A percentile compares a stretch with the other conserved stretches of the same genome.
Evolutionary conservation across 345 rosid genomes (phyloP).

Genomic region (Heritiera fomes): DNA sequence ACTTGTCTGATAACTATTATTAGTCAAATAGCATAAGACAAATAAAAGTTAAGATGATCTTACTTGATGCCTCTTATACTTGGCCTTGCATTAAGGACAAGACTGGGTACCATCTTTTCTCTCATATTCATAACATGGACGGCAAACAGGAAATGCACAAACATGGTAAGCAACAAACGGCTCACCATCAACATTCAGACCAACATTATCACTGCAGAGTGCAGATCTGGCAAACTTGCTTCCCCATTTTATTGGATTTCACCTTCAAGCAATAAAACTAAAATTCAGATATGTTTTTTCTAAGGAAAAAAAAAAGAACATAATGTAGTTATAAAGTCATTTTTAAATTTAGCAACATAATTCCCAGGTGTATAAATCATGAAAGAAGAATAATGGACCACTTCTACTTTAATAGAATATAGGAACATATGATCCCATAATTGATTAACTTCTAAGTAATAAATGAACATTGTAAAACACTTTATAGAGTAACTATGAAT

Average conservation of each 20-base stretch:
- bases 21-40: neutral
- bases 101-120: conserved; percentile 44
- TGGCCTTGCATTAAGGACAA: conserved; percentile 45
- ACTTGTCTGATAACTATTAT: neutral
- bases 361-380: neutral
- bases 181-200: conserved; percentile 29
- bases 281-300: neutral
- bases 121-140: conserved; percentile 45
- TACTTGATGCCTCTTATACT: conserved; percentile 40
- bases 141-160: conserved; percentile 43
- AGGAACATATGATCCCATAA: neutral
- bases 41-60: neutral
- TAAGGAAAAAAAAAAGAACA: neutral
- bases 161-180: conserved; percentile 40
- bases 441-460: neutral
- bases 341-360: neutral
- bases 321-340: neutral
- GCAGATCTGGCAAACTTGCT: conserved; percentile 42
- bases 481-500: neutral
- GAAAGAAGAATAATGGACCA: neutral
- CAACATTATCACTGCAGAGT: conserved; percentile 40
- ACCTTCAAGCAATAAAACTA: neutral
- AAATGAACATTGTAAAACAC: neutral
- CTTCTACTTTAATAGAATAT: neutral
- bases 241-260: conserved; percentile 6